phyloP scores from a whole-genome alignment of 805 yeast species.

The Lipomyces orientalis region DNA sequence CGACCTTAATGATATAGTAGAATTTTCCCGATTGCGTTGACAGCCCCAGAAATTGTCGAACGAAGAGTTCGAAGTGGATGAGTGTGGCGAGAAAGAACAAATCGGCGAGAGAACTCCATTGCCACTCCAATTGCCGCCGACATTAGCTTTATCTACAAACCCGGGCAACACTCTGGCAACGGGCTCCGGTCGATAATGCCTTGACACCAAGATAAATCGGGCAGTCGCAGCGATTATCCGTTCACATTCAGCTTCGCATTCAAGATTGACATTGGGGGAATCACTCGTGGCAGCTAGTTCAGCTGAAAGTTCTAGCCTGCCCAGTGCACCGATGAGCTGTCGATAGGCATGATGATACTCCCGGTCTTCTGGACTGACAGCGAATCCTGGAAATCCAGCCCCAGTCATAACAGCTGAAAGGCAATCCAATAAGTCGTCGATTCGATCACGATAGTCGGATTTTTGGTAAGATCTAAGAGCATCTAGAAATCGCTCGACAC shows the following conservation, averaged over 20 bases:
- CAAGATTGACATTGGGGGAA: neutral
- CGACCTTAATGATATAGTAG: slow-evolving; percentile 12
- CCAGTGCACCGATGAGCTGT: slow-evolving; percentile 26
- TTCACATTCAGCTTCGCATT: slow-evolving; percentile 18
- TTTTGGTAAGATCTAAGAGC: slow-evolving; percentile 3
- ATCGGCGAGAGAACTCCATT: slow-evolving; percentile 6
- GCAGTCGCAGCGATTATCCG: slow-evolving; percentile 12
- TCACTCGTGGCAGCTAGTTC: slow-evolving; percentile 9
- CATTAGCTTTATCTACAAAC: slow-evolving; percentile 11
- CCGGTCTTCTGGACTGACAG: slow-evolving; percentile 15
- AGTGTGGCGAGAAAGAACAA: neutral
- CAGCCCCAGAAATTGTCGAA: slow-evolving; percentile 19
- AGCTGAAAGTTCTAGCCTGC: slow-evolving; percentile 16
- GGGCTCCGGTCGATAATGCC: slow-evolving; percentile 12
- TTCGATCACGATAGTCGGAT: slow-evolving; percentile 6
- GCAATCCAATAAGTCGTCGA: slow-evolving; percentile 22
- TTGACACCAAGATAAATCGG: slow-evolving; percentile 15
- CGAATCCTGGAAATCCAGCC: slow-evolving; percentile 30
- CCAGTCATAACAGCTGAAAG: slow-evolving; percentile 21
- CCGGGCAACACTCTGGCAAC: slow-evolving; percentile 1
- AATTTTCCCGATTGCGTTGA: slow-evolving; percentile 12
- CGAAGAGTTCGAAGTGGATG: neutral
- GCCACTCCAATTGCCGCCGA: slow-evolving; percentile 24
- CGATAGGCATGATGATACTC: slow-evolving; percentile 6
- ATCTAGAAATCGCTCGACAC: slow-evolving; percentile 12